Percentiles rank a stretch among this genome's conserved stretches.
Conservation (phyloP, 2,329 filamentous ascomycete genomes). For the Diaporthe amygdali region DNA sequence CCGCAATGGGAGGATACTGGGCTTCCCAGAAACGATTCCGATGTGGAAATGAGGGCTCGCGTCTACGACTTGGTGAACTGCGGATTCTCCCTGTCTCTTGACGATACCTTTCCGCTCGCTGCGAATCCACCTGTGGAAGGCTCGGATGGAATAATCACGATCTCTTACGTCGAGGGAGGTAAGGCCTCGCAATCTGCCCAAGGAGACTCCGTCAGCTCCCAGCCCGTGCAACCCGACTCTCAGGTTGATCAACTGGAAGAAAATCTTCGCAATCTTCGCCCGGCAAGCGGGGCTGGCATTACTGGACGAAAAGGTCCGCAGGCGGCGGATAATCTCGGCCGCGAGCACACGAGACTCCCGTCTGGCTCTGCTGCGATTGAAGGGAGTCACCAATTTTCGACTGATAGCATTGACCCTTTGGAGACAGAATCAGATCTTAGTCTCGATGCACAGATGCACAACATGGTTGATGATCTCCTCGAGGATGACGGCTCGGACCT, state of each 20-base stretch:
- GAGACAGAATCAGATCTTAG: constrained; percentile 24
- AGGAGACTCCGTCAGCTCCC: neutral
- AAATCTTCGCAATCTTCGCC: constrained; percentile 1
- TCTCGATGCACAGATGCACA: constrained; percentile 22
- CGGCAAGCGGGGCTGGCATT: neutral
- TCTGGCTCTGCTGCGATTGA: neutral
- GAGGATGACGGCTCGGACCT: constrained; percentile 18
- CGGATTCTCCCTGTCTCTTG: constrained; percentile 21
- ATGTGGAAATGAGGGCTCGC: constrained; percentile 22
- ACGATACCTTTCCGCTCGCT: constrained; percentile 19
- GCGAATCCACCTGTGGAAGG: neutral
- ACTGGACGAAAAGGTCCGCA: neutral
- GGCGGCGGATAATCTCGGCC: neutral
- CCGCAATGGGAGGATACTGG: constrained; percentile 31
- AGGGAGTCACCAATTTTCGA: neutral
- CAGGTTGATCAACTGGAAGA: constrained; percentile 4
- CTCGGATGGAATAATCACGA: neutral
- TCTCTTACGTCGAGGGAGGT: constrained; percentile 24
- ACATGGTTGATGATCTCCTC: constrained; percentile 55
- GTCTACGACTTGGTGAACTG: constrained; percentile 23
- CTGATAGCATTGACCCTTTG: constrained; percentile 9
- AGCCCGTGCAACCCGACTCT: neutral
- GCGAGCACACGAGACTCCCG: neutral
- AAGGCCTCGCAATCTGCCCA: neutral
- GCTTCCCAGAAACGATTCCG: neutral